A percentile compares a stretch with the other conserved stretches of the same genome.
Conservation (phyloP, 805 yeast species). For the Candida germanica region DNA sequence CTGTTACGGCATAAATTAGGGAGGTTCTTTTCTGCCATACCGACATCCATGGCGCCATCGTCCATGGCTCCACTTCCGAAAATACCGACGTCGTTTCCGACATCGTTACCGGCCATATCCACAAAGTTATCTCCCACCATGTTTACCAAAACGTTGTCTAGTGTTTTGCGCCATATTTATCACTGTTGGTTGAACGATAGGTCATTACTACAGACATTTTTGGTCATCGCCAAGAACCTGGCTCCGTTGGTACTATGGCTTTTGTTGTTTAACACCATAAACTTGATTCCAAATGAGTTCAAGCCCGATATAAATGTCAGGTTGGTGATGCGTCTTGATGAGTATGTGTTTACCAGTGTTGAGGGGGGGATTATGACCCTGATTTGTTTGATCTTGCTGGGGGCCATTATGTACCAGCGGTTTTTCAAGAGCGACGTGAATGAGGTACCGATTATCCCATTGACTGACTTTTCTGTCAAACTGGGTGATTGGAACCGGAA, state of each 20-base stretch:
- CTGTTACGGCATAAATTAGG: too few relatives aligned
- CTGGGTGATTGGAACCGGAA: too few relatives aligned
- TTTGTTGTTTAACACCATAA: constrained; percentile 9
- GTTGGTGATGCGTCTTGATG: constrained; percentile 43
- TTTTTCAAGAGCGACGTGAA: constrained; percentile 4
- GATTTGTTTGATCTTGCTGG: constrained; percentile 17
- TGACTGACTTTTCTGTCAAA: too few relatives aligned
- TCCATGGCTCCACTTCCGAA: too few relatives aligned
- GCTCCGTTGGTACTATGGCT: constrained; percentile 13
- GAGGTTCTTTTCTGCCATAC: too few relatives aligned
- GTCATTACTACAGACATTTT: not conserved
- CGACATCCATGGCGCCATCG: too few relatives aligned
- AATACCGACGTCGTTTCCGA: too few relatives aligned
- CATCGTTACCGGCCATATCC: too few relatives aligned
- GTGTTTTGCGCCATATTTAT: constrained; percentile 5
- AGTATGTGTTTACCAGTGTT: constrained; percentile 28
- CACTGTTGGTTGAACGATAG: constrained; percentile 9
- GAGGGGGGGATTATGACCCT: constrained; percentile 11
- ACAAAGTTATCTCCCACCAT: too few relatives aligned
- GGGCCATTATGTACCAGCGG: constrained; percentile 13
- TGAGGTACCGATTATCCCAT: too few relatives aligned
- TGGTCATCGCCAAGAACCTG: constrained; percentile 1
- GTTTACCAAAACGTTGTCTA: not conserved
- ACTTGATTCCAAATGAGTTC: constrained; percentile 30
- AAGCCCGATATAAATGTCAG: constrained; percentile 53